Evolutionary conservation across 192 early-diverging fungal species (phyloP), one percentile per base, ranked within the genome.

Genomic region (Diversispora epigaea): DNA sequence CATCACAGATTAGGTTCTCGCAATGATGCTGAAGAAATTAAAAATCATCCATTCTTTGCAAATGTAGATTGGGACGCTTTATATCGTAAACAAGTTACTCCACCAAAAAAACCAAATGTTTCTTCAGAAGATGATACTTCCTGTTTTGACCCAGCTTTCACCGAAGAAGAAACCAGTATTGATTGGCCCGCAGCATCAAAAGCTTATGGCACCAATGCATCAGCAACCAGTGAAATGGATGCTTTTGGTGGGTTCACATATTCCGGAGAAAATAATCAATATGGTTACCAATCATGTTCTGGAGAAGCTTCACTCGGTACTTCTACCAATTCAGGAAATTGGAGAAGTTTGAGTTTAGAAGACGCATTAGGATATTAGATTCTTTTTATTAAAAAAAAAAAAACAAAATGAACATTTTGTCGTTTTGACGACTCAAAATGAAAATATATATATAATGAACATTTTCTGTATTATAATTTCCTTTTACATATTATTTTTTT

Each of bases 31-130:
- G 84, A 88, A n/a, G 88, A 88, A 68, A 89, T 94, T 68, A 94
- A 94, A 77, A 72, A 73, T 2, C 93, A 94, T 72, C 86, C 88
- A 15, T 90, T 87, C 77, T 93, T 94, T 75, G 79, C 81, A 7
- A 88, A 85, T 17, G 81, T 93, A 5, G 82, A 92, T 71, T 94
- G 90, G 87, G 65, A 83, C 4, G 80, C 83, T 25, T 84, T 94
- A 1, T 78, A 82, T 46, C 84, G 82, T 12, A 84, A 91, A 14
- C 87, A 91, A 82, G 84, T 91, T 40, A 77, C 80, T 3, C 86
- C 84, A 21, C 86, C 86, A 6, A 94, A 87, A 57, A 80, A 83
- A 60, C 82, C 82, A 39, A 80, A 79, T 69, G 79, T 83, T 12
- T 22, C 62, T 41, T 75, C 73, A 11, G 73, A 75, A 43, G 73